phyloP scores from a whole-genome alignment of 2,329 filamentous ascomycete genomes.

The Alternaria angustiovoidea region DNA sequence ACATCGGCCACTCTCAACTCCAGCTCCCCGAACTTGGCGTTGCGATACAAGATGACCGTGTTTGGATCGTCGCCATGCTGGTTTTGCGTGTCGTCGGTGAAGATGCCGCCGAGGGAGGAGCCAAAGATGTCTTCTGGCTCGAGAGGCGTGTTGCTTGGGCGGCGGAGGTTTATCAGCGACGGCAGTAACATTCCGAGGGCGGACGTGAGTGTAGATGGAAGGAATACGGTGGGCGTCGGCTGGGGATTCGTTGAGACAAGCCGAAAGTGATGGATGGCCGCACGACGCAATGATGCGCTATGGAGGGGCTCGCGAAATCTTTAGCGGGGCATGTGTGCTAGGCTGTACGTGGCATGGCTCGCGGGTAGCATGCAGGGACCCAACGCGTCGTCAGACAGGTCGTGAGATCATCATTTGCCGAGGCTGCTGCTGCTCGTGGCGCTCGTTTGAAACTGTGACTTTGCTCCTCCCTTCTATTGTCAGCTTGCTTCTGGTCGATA shows the following conservation, averaged over 20 bases:
- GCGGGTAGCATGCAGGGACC: constrained; percentile 6
- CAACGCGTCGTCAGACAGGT: constrained; percentile 17
- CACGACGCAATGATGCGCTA: constrained; percentile 6
- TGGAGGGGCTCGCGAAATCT: constrained; percentile 3
- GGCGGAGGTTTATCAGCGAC: constrained; percentile 40
- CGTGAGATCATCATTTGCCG: constrained; percentile 34
- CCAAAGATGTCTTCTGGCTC: constrained; percentile 68
- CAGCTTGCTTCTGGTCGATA: background rate
- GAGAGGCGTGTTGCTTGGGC: constrained; percentile 36
- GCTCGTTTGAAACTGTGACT: background rate
- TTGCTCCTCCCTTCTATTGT: background rate
- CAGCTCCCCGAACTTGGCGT: constrained; percentile 43
- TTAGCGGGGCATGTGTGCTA: background rate
- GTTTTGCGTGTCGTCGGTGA: constrained; percentile 72
- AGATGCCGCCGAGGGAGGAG: constrained; percentile 68
- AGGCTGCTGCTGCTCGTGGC: constrained; percentile 11
- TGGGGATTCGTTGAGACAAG: background rate
- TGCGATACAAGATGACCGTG: constrained; percentile 67
- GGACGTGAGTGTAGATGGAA: background rate
- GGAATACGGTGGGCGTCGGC: background rate
- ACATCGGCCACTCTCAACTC: constrained; percentile 56
- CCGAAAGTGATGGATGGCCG: background rate
- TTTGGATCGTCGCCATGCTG: constrained; percentile 69
- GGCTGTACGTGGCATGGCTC: background rate
- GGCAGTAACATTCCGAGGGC: constrained; percentile 33